Conservation (phyloP, 129 eudicot genomes). For the Pseudognaphalium luteoalbum region DNA sequence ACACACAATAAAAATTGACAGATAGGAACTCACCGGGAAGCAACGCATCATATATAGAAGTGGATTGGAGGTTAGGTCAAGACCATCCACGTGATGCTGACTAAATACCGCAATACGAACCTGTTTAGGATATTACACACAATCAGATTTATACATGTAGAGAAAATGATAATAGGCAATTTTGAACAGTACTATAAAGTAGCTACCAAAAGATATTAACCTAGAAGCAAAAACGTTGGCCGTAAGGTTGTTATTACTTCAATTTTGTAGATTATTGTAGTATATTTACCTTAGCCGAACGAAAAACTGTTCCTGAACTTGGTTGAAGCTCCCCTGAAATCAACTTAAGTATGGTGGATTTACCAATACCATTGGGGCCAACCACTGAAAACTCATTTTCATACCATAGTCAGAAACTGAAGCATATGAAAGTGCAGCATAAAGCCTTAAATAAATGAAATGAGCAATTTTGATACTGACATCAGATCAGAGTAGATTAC, state of each 20-base stretch:
- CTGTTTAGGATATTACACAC: constrained; percentile 35
- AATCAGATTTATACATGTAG: constrained; percentile 16
- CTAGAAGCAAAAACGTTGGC: not conserved
- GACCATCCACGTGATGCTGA: constrained; percentile 98
- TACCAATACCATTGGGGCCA: constrained; percentile 98
- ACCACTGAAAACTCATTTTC: constrained; percentile 70
- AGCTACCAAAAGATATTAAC: not conserved
- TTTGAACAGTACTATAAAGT: not conserved
- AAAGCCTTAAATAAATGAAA: constrained; percentile 3
- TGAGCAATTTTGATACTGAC: constrained; percentile 3
- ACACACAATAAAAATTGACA: constrained; percentile 1
- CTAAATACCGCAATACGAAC: constrained; percentile 98
- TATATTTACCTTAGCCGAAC: constrained; percentile 82
- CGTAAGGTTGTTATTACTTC: constrained; percentile 4
- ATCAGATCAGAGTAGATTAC: not conserved
- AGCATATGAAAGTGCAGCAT: constrained; percentile 2
- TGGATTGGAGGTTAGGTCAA: constrained; percentile 96
- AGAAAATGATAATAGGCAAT: not conserved
- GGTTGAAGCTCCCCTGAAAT: constrained; percentile 99
- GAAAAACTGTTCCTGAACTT: constrained; percentile 94
- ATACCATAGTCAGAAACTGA: constrained; percentile 32
- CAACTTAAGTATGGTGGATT: constrained; percentile 93
- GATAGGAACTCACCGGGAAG: constrained; percentile 73
- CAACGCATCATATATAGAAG: constrained; percentile 99
- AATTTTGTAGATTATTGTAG: not conserved